phyloP scores from a whole-genome alignment of 257 asterid genomes.

The Misopates orontium region DNA sequence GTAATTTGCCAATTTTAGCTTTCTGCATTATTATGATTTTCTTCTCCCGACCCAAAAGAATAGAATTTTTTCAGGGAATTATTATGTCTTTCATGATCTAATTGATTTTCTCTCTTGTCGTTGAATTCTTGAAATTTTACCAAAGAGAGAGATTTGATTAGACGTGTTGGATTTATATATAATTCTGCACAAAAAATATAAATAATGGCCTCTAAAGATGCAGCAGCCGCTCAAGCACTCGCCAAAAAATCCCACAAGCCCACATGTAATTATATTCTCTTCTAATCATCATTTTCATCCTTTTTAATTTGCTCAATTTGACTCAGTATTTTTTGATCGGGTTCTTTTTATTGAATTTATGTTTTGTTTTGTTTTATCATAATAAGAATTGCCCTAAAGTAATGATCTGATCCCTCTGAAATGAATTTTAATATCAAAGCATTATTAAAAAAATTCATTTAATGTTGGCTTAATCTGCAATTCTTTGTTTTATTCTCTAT shows the following conservation, averaged over 20 bases:
- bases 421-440: background rate
- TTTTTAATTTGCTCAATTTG: background rate
- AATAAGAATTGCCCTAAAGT: background rate
- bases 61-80: conserved; percentile 1
- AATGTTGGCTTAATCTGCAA: background rate
- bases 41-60: conserved; percentile 22
- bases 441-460: background rate
- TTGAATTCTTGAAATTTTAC: background rate
- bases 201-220: conserved; percentile 36
- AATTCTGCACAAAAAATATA: background rate
- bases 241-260: conserved; percentile 44
- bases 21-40: background rate
- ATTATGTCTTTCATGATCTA: conserved; percentile 20
- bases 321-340: background rate
- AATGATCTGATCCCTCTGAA: background rate
- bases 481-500: background rate
- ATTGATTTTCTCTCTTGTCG: conserved; percentile 10
- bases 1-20: no score
- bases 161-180: background rate
- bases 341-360: background rate
- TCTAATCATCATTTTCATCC: background rate
- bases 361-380: no score
- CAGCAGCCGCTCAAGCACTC: conserved; percentile 35
- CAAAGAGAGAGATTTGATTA: conserved; percentile 7
- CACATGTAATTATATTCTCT: conserved; percentile 31